Evolutionary conservation across 2,329 filamentous ascomycete genomes (phyloP).

Genomic region (Colletotrichum melonis): DNA sequence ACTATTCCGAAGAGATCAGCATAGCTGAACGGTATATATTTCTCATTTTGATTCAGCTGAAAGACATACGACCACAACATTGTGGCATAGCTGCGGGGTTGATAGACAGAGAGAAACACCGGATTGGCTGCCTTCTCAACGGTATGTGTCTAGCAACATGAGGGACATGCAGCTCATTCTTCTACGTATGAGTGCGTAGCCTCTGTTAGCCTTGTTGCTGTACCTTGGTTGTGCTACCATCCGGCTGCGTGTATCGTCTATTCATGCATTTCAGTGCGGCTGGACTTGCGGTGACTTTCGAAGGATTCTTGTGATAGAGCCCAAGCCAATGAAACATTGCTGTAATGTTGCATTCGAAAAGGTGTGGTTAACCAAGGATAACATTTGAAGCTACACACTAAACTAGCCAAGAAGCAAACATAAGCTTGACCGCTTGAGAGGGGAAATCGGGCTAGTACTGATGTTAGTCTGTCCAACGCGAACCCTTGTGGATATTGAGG

Average conservation of each 20-base stretch:
- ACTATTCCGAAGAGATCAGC: neutral
- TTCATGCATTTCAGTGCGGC: neutral
- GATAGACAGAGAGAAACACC: neutral
- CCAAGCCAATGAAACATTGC: too few species aligned
- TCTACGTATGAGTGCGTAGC: neutral
- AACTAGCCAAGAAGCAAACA: neutral
- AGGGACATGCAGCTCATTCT: neutral
- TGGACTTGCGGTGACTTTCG: neutral
- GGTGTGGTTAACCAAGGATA: neutral
- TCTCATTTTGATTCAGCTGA: neutral
- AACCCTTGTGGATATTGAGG: neutral
- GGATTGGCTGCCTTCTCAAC: neutral
- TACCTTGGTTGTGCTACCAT: neutral
- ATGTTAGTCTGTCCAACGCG: neutral
- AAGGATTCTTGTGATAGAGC: neutral
- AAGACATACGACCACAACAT: neutral
- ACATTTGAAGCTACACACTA: neutral
- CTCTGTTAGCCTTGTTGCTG: neutral
- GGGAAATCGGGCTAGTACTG: neutral
- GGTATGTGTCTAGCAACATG: neutral
- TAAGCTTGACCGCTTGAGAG: neutral
- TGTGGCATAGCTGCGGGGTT: neutral
- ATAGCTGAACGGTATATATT: neutral
- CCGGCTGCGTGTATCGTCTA: neutral
- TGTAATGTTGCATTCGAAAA: neutral